A percentile compares a stretch with the other conserved stretches of the same genome.
These are phyloP conservation scores for Phaeosphaeria sp. DNA, from an alignment of 2,329 filamentous ascomycete species.

Conservation along the genomic window DNA sequence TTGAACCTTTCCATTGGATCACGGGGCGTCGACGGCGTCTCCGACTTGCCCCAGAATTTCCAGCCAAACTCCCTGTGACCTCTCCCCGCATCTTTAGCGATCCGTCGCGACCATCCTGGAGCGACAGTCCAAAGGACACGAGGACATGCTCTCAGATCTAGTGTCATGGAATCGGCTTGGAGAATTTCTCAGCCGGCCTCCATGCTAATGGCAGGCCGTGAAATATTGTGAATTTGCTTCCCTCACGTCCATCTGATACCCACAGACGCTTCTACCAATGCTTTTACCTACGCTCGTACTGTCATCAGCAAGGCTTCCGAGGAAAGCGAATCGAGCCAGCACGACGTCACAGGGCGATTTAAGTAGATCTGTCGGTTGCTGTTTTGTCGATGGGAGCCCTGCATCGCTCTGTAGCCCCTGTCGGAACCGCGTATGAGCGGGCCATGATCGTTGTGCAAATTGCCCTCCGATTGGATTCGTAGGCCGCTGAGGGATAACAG, in stretches of 20 bases:
- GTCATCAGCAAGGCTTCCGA: background rate
- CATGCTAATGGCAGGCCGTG: background rate
- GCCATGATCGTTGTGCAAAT: background rate
- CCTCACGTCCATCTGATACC: background rate
- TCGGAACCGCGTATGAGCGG: background rate
- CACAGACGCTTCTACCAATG: background rate
- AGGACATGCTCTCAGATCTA: background rate
- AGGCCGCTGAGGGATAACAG: background rate
- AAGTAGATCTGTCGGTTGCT: background rate
- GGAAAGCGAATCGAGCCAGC: background rate
- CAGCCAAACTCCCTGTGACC: slow-evolving; percentile 15
- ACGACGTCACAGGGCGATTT: background rate
- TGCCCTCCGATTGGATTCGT: background rate
- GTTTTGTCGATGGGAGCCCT: background rate
- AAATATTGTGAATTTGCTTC: background rate
- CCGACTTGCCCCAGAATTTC: slow-evolving; percentile 1
- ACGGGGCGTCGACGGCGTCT: background rate
- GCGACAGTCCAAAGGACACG: background rate
- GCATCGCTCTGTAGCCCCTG: background rate
- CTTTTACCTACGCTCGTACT: background rate
- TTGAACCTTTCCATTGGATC: slow-evolving; percentile 10
- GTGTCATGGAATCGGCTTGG: background rate
- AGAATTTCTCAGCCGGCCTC: background rate
- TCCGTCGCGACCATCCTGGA: background rate
- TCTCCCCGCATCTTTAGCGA: background rate